A percentile compares a stretch with the other conserved stretches of the same genome.
Conservation (phyloP, 176 grass and related monocot genomes). For the Cenchrus purpureus region DNA sequence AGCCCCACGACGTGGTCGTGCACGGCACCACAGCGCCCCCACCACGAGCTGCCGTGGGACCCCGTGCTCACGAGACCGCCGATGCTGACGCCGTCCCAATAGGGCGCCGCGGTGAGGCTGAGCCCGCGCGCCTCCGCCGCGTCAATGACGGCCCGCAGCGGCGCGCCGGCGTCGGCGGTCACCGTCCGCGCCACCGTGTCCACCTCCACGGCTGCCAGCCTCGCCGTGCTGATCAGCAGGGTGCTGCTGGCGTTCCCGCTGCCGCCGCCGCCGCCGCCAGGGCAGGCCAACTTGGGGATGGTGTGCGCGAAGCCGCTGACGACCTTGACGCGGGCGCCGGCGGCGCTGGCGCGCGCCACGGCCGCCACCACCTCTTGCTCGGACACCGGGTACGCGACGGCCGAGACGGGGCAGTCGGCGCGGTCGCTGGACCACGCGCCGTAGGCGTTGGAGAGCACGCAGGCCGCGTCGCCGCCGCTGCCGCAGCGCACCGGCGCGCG, state of each 20-base stretch:
- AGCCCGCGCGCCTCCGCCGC: constrained; percentile 58
- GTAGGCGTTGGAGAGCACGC: constrained; percentile 79
- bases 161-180: constrained; percentile 63
- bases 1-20: constrained; percentile 74
- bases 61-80: constrained; percentile 71
- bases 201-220: constrained; percentile 52
- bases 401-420: constrained; percentile 52
- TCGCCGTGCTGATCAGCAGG: constrained; percentile 55
- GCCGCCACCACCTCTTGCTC: constrained; percentile 64
- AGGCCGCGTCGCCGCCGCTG: background rate
- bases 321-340: constrained; percentile 55
- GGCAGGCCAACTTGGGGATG: constrained; percentile 82
- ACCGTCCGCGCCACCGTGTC: constrained; percentile 50
- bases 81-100: constrained; percentile 88
- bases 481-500: constrained; percentile 59
- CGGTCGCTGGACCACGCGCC: constrained; percentile 75
- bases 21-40: constrained; percentile 68
- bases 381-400: constrained; percentile 60
- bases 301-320: constrained; percentile 81
- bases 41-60: constrained; percentile 94
- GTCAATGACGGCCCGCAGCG: constrained; percentile 71
- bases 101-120: constrained; percentile 73
- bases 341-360: constrained; percentile 53
- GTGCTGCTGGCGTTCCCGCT: background rate
- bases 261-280: constrained; percentile 33